Percentiles rank a stretch among this genome's conserved stretches.
Conservation (phyloP, 345 rosid species). For the Rubroshorea leprosula region DNA sequence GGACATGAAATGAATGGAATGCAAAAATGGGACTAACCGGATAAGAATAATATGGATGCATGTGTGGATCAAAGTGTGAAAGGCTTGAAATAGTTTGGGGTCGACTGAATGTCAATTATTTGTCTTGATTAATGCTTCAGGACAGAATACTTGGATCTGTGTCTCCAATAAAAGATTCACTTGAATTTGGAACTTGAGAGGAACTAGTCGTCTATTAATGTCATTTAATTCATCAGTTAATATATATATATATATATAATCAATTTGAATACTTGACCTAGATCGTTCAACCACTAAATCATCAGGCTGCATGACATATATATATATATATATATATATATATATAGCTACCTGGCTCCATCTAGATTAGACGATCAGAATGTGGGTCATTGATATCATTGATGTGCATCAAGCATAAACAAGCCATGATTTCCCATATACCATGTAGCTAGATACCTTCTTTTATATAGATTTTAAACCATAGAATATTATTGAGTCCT, state of each 20-base stretch:
- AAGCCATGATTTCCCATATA: constrained; percentile 1
- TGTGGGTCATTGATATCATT: constrained; percentile 12
- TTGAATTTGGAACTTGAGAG: constrained; percentile 7
- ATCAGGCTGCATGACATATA: no score
- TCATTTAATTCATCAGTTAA: no score
- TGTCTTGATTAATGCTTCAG: no score
- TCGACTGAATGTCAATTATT: constrained; percentile 1
- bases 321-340: no score
- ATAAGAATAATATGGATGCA: no score
- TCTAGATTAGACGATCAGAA: neutral
- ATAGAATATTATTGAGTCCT: no score
- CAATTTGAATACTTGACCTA: constrained; percentile 3
- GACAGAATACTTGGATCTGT: constrained; percentile 11
- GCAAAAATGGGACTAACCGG: no score
- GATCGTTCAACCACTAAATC: constrained; percentile 11
- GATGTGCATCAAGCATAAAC: neutral
- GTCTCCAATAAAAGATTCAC: constrained; percentile 17
- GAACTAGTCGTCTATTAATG: constrained; percentile 15
- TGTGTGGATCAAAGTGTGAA: no score
- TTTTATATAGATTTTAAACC: no score
- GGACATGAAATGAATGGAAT: no score
- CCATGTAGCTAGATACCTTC: neutral
- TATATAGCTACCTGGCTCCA: neutral
- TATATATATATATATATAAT: no score
- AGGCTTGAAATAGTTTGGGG: no score